These are phyloP conservation scores for Takakia lepidozioides DNA, from an alignment of 225 moss, liverwort and hornwort species.

Conservation along the genomic window DNA sequence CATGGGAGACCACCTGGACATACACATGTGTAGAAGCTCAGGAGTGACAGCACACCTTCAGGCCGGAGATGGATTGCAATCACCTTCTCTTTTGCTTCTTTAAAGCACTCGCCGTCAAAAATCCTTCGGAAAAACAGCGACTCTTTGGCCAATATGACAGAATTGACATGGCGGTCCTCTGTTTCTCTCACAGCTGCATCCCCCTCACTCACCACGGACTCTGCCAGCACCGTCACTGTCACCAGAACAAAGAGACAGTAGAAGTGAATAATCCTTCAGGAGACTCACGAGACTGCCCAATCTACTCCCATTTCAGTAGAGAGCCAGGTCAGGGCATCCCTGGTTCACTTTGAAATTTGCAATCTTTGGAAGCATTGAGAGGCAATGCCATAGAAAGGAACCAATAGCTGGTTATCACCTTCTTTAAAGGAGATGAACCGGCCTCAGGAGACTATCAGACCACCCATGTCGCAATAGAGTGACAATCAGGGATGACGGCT, in stretches of 20 bases:
- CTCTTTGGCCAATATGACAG: constrained; percentile 7
- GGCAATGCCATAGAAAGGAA: too few relatives aligned
- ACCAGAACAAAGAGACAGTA: background rate
- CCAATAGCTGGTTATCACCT: too few relatives aligned
- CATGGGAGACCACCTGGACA: too few relatives aligned
- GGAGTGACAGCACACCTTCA: background rate
- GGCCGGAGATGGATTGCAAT: constrained; percentile 9
- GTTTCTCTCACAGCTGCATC: background rate
- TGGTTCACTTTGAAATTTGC: too few relatives aligned
- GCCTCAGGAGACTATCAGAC: too few relatives aligned
- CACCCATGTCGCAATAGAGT: too few relatives aligned
- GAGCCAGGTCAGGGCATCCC: too few relatives aligned
- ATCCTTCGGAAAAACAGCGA: constrained; percentile 6
- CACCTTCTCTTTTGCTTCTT: constrained; percentile 7
- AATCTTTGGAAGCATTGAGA: too few relatives aligned
- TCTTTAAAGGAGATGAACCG: too few relatives aligned
- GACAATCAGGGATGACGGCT: too few relatives aligned
- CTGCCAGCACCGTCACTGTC: constrained; percentile 5
- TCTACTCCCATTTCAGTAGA: background rate
- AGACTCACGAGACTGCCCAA: too few relatives aligned
- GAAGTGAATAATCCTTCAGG: too few relatives aligned
- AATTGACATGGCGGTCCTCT: constrained; percentile 4
- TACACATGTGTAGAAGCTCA: background rate
- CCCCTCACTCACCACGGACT: constrained; percentile 1
- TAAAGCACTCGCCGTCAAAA: constrained; percentile 11